phyloP scores from a whole-genome alignment of 768 basidiomycete genomes.

The Kwoniella sp. region DNA sequence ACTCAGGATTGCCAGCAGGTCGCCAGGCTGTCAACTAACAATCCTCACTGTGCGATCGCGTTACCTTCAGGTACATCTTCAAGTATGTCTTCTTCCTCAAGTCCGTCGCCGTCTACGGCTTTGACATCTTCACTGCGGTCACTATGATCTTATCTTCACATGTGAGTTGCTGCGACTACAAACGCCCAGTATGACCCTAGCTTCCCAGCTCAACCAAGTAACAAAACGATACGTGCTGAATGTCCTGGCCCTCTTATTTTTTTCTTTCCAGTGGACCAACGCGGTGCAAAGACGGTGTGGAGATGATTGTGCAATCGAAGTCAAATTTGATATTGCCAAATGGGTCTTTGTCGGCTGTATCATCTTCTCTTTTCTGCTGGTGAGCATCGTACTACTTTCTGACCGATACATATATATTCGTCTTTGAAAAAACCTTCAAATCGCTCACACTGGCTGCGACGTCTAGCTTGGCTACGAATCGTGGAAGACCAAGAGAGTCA shows the following conservation, averaged over 20 bases:
- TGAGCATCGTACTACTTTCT: slow-evolving; percentile 57
- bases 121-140: slow-evolving; percentile 95
- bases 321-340: slow-evolving; percentile 81
- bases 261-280: slow-evolving; percentile 72
- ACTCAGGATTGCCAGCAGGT: too few species aligned
- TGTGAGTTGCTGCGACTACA: slow-evolving; percentile 29
- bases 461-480: slow-evolving; percentile 86
- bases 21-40: too few species aligned
- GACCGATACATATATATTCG: slow-evolving; percentile 21
- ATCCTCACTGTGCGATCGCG: too few species aligned
- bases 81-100: slow-evolving; percentile 91
- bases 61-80: slow-evolving; percentile 78
- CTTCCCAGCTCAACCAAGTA: not conserved
- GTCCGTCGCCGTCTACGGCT: slow-evolving; percentile 92
- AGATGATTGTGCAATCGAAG: slow-evolving; percentile 74
- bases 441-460: too few species aligned
- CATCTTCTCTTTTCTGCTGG: slow-evolving; percentile 94
- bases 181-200: too few species aligned
- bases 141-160: slow-evolving; percentile 89
- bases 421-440: too few species aligned
- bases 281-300: slow-evolving; percentile 80
- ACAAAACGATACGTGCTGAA: not conserved
- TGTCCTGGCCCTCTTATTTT: too few species aligned
- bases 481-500: slow-evolving; percentile 88
- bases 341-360: slow-evolving; percentile 99